phyloP scores from a whole-genome alignment of 1,284 basidiomycete genomes.

The Meira nashicola region DNA sequence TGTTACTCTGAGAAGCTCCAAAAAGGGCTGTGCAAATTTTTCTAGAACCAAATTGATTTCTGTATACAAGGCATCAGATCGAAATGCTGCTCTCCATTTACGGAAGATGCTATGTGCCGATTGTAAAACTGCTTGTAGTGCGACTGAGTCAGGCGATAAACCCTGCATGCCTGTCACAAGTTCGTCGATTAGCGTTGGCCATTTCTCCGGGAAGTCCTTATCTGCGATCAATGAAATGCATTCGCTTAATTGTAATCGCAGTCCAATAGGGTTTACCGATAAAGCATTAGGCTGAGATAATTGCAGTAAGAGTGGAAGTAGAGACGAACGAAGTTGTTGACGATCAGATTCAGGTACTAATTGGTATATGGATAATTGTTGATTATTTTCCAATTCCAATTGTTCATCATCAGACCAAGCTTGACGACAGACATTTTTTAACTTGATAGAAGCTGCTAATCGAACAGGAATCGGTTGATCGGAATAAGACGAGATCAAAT shows the following conservation, averaged over 20 bases:
- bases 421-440: slow-evolving; percentile 50
- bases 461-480: slow-evolving; percentile 32
- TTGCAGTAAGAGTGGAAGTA: slow-evolving; percentile 68
- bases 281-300: slow-evolving; percentile 6
- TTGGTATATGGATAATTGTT: slow-evolving; percentile 8
- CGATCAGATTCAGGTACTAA: slow-evolving; percentile 14
- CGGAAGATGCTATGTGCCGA: slow-evolving; percentile 94
- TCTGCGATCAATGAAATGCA: slow-evolving; percentile 43
- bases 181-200: slow-evolving; percentile 43
- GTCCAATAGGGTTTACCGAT: slow-evolving; percentile 19
- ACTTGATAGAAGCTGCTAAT: slow-evolving; percentile 48
- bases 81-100: slow-evolving; percentile 83
- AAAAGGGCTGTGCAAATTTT: slow-evolving; percentile 77
- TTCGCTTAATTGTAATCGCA: slow-evolving; percentile 44
- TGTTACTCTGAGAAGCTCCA: slow-evolving; percentile 58
- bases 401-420: slow-evolving; percentile 34
- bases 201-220: slow-evolving; percentile 45
- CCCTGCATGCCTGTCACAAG: slow-evolving; percentile 52
- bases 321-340: slow-evolving; percentile 61
- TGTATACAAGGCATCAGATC: slow-evolving; percentile 78
- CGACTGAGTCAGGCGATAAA: slow-evolving; percentile 80
- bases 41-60: slow-evolving; percentile 88
- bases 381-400: slow-evolving; percentile 28
- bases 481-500: slow-evolving; percentile 32
- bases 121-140: slow-evolving; percentile 84